Evolutionary conservation across 2,329 filamentous ascomycete species (phyloP).

Genomic region (Penicillium brevicompactum): DNA sequence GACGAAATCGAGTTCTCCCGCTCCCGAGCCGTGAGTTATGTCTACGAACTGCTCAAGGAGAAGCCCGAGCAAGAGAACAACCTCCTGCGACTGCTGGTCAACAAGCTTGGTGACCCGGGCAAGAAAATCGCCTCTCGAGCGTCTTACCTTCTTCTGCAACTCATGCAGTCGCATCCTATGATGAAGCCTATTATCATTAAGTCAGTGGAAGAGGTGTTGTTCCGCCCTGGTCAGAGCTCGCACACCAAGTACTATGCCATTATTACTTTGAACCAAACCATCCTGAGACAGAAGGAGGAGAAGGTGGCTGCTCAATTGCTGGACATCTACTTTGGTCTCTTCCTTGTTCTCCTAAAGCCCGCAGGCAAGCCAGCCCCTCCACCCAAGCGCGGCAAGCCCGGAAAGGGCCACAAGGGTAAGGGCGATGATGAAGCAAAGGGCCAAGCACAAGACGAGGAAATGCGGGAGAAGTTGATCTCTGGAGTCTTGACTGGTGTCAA

Average conservation of each 20-base stretch:
- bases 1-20: conserved; percentile 96
- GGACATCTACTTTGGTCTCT: conserved; percentile 89
- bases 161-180: conserved; percentile 82
- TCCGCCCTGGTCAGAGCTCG: conserved; percentile 81
- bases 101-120: conserved; percentile 93
- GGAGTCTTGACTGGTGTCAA: conserved; percentile 93
- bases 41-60: conserved; percentile 87
- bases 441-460: conserved; percentile 62
- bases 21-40: conserved; percentile 82
- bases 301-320: conserved; percentile 77
- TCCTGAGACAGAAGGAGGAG: conserved; percentile 82
- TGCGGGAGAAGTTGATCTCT: conserved; percentile 88
- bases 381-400: conserved; percentile 49
- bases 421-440: conserved; percentile 45
- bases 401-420: conserved; percentile 53
- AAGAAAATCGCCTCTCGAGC: conserved; percentile 94
- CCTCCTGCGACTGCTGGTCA: conserved; percentile 83
- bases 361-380: conserved; percentile 41
- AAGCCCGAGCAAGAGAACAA: conserved; percentile 98
- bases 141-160: conserved; percentile 89
- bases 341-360: conserved; percentile 75
- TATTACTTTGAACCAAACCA: conserved; percentile 96
- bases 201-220: conserved; percentile 83
- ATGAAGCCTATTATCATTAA: conserved; percentile 91
- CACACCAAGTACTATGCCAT: conserved; percentile 94